Evolutionary conservation across 345 rosid genomes (phyloP), one percentile per base, ranked within the genome.

Genomic region (Aquilaria malaccensis): DNA sequence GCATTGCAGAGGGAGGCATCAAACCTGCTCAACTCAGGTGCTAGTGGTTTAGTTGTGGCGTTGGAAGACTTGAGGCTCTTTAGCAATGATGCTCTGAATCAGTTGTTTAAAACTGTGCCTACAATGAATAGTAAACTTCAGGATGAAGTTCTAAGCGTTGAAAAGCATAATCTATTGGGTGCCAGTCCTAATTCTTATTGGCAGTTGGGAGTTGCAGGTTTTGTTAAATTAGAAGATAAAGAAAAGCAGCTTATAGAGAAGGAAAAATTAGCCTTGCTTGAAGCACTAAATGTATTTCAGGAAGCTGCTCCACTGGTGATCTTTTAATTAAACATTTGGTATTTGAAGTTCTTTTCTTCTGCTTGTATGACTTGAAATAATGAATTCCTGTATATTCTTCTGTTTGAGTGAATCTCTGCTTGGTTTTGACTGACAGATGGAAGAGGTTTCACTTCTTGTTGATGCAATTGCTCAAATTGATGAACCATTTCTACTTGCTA

Each of bases 271-370:
- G 65, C 83, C 9, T 73, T 94, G 78, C 69, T 52, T 41, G 85
- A 88, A 77, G 83, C 89, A 2, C 74, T 86, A 69, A 70, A 78
- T 73, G 74, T 80, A 64, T 76, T 94, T 68, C 83, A 77, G 78
- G 86, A 81, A 83, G 95, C 99, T 77, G 85, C 87, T 76, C 88
- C 95, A 57, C 86, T 80, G 99, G 97, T 90, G 91, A 89, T 79
- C 76, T 77, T 74, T 79, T 78, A 70, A 55, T 76, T 65, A 48
- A 49, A 63, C 63, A 74, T 75, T 84, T 79, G 83, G 80, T 83
- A 78, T 81, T 65, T 79, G 66, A 69, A 72, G 73, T 76, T 49
- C 4, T 37, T 37, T 48, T 65, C 45, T 65, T 69, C 69, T 68
- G 75, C 52, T 52, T 52, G 62, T 71, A 58, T 60, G 74, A 73